Conservation (phyloP, 306 rosid genomes). For the Vigna angularis region DNA sequence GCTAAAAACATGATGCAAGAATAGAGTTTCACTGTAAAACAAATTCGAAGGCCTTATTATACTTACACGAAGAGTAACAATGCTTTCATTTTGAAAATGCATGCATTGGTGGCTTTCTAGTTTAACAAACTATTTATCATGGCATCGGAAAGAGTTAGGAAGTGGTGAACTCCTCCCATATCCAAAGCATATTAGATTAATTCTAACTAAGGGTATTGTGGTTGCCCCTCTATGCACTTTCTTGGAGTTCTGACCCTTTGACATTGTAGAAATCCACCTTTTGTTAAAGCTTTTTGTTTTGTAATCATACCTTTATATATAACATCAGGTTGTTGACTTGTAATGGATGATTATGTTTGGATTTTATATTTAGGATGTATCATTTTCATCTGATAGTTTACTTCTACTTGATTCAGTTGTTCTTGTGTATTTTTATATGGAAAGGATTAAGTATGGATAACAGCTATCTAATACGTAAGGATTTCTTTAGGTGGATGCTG, state of each 20-base stretch:
- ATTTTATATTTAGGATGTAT: constrained; percentile 32
- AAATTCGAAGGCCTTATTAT: constrained; percentile 9
- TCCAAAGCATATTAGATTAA: not conserved
- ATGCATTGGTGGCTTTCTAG: constrained; percentile 27
- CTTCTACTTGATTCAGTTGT: constrained; percentile 37
- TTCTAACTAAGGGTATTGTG: not conserved
- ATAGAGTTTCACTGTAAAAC: not conserved
- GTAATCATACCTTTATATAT: constrained; percentile 3
- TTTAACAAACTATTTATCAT: constrained; percentile 31
- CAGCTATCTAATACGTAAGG: constrained; percentile 42
- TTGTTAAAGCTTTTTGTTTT: constrained; percentile 13
- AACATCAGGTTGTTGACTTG: constrained; percentile 24
- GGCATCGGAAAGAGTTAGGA: constrained; percentile 12
- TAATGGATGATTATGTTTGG: constrained; percentile 35
- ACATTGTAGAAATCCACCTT: constrained; percentile 5
- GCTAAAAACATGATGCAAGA: constrained; percentile 11
- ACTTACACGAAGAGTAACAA: constrained; percentile 25
- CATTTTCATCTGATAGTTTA: not conserved
- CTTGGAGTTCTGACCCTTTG: not conserved
- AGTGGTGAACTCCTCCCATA: not conserved
- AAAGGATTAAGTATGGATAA: constrained; percentile 27
- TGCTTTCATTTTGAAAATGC: constrained; percentile 7
- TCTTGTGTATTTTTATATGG: constrained; percentile 18
- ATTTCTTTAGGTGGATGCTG: constrained; percentile 88
- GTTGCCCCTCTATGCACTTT: not conserved